These are phyloP conservation scores for Sistotremastrum niveocremeum DNA, from an alignment of 768 basidiomycete genomes.

Conservation along the genomic window DNA sequence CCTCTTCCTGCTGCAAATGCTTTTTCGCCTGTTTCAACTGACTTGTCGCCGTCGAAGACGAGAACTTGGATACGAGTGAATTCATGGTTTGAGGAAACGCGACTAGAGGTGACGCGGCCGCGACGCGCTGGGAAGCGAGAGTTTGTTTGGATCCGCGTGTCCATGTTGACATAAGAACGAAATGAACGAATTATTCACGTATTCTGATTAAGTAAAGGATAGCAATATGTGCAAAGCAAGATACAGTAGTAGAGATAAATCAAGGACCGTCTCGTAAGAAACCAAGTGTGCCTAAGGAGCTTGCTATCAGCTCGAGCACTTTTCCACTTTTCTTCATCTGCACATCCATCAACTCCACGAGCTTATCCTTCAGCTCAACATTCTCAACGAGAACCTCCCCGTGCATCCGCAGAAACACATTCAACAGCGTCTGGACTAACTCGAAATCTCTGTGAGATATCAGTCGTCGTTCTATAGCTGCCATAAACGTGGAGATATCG, in stretches of 20 bases:
- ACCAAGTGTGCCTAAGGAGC: slow-evolving; percentile 59
- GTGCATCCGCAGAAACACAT: slow-evolving; percentile 74
- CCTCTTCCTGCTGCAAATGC: too few species aligned
- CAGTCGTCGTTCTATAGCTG: slow-evolving; percentile 60
- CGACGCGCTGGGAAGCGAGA: too few species aligned
- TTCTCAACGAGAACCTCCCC: slow-evolving; percentile 68
- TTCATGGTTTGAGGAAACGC: too few species aligned
- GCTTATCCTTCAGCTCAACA: slow-evolving; percentile 39
- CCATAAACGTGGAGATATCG: slow-evolving; percentile 53
- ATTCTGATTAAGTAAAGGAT: too few species aligned
- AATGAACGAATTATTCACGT: too few species aligned
- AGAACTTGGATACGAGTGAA: too few species aligned
- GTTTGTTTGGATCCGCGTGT: too few species aligned
- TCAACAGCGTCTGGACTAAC: slow-evolving; percentile 80
- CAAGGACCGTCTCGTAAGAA: slow-evolving; percentile 62
- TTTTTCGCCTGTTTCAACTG: too few species aligned
- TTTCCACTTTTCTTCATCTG: slow-evolving; percentile 71
- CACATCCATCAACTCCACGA: slow-evolving; percentile 46
- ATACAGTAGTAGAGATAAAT: background rate
- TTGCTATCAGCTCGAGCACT: slow-evolving; percentile 59
- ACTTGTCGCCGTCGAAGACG: too few species aligned
- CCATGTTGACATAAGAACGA: too few species aligned
- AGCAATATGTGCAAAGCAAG: too few species aligned
- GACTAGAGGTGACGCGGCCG: too few species aligned
- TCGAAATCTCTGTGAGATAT: slow-evolving; percentile 83